phyloP scores from a whole-genome alignment of 2,329 filamentous ascomycete genomes.

The Botrytis sinoallii region DNA sequence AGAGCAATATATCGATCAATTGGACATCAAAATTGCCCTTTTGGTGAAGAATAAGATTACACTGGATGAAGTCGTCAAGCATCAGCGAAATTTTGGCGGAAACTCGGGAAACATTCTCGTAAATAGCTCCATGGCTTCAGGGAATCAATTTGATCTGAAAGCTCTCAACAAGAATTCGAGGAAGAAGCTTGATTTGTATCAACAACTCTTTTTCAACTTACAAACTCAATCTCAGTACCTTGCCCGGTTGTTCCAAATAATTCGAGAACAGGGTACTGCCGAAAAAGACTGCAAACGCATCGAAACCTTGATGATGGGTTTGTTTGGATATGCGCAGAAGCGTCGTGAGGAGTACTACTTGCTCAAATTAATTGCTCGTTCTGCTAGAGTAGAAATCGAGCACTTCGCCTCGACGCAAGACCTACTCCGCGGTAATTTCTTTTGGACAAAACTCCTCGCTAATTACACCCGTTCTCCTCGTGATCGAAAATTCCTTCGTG shows the following conservation, averaged over 20 bases:
- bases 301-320: constrained; percentile 89
- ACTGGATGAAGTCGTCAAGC: constrained; percentile 92
- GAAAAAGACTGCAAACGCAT: constrained; percentile 93
- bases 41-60: constrained; percentile 99
- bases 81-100: constrained; percentile 93
- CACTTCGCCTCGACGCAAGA: constrained; percentile 72
- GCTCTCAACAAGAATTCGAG: constrained; percentile 95
- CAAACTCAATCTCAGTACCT: constrained; percentile 97
- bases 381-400: constrained; percentile 83
- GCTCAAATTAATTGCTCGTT: constrained; percentile 79
- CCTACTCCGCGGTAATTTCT: constrained; percentile 84
- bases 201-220: constrained; percentile 94
- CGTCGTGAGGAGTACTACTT: constrained; percentile 95
- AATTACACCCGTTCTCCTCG: constrained; percentile 89
- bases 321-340: constrained; percentile 97
- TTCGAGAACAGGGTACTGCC: constrained; percentile 78
- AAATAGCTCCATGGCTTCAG: constrained; percentile 82
- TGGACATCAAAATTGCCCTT: constrained; percentile 98
- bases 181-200: constrained; percentile 93
- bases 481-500: constrained; percentile 87
- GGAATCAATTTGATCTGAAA: constrained; percentile 93
- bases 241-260: constrained; percentile 77
- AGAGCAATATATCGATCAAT: constrained; percentile 96
- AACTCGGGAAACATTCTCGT: constrained; percentile 80
- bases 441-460: constrained; percentile 82